Evolutionary conservation across 139 green algal genomes (phyloP).

Genomic region (Eudorina sp.): DNA sequence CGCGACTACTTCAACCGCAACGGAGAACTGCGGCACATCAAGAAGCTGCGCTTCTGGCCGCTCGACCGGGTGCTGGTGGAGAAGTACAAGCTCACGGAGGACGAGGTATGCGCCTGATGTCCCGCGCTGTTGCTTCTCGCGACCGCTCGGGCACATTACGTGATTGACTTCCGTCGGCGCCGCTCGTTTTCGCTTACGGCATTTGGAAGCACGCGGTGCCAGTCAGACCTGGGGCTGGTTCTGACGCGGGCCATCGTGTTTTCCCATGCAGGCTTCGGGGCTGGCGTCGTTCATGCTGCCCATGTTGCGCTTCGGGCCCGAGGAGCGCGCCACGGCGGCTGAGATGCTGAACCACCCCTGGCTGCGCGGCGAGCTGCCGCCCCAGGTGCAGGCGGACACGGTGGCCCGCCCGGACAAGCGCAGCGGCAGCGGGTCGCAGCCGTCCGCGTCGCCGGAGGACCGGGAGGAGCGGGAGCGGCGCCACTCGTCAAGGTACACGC

Average conservation of each 20-base stretch:
- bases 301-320: constrained; percentile 93
- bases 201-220: too few relatives aligned
- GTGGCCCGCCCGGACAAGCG: constrained; percentile 1
- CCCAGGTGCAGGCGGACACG: constrained; percentile 12
- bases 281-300: constrained; percentile 91
- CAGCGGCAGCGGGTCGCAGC: not conserved
- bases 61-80: constrained; percentile 92
- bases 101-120: constrained; percentile 87
- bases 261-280: constrained; percentile 78
- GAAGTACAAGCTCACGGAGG: constrained; percentile 90
- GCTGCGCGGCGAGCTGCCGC: constrained; percentile 66
- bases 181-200: too few relatives aligned
- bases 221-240: too few relatives aligned
- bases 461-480: constrained; percentile 2
- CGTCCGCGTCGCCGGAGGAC: not conserved
- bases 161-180: too few relatives aligned
- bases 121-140: not conserved
- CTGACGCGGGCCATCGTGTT: too few relatives aligned
- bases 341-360: constrained; percentile 94
- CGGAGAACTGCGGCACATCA: constrained; percentile 94
- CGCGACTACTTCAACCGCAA: constrained; percentile 93
- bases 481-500: constrained; percentile 25
- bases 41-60: constrained; percentile 92
- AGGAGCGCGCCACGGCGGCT: constrained; percentile 85
- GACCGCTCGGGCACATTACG: too few relatives aligned